Evolutionary conservation across 2,329 filamentous ascomycete species (phyloP), one percentile per base, ranked within the genome.

Genomic region (Tolypocladium pustulatum): DNA sequence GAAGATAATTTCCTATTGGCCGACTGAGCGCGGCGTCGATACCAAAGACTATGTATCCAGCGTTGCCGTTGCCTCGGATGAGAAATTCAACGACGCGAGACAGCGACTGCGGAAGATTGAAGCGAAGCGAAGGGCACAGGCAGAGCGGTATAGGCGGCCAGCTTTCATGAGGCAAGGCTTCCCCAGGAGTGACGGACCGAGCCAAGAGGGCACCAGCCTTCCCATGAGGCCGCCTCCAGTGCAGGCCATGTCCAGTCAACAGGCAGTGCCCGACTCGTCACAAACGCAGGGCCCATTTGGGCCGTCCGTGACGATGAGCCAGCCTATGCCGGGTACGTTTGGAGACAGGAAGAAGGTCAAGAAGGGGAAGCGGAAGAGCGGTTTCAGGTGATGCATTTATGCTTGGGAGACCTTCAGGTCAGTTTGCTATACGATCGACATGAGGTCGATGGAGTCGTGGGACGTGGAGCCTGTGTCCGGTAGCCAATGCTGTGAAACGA

Each of bases 311-410:
- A 69, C 71, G n/a, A 78, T 78, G 72, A 79, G 77, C 56, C 78
- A 80, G 64, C 73, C 76, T 12, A 65, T 76, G 17, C 60, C 71
- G n/a, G 79, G 79, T 2, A 62, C 68, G 5, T 79, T 79, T 73
- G 79, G 78, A 32, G 73, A 73, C 62, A 70, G 78, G 55, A 72
- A 71, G 60, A 71, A 68, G 61, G 72, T 68, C 57, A 78, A 78
- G 68, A 79, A 78, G 65, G 60, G 62, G 20, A 77, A 76, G 68
- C 74, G 71, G 65, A 75, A 69, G 65, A 72, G 69, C 12, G 75
- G 75, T 0, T 78, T 78, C 58, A 71, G 71, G 63, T 73, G 40
- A 41, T 43, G 52, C 12, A 15, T 4, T n/a, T 2, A 15, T 15
- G 30, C 7, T 34, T n/a, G 20, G 9, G 17, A 32, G n/a, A 52